These are phyloP conservation scores for Rhynchosporium secalis DNA, from an alignment of 2,329 filamentous ascomycete species.

Conservation along the genomic window DNA sequence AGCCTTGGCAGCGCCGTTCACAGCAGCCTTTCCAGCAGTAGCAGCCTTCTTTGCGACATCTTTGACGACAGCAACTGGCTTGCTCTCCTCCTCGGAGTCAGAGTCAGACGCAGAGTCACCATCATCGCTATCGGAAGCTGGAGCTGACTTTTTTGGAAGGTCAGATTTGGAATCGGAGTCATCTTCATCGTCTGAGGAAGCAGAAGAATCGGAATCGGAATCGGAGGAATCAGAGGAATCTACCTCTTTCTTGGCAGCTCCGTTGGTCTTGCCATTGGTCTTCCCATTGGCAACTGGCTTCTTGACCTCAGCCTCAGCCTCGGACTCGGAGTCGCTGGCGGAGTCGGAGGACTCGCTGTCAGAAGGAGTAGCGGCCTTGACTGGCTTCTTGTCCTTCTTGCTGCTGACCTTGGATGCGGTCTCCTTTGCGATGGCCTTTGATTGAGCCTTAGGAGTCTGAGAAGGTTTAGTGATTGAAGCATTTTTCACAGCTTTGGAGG, in stretches of 20 bases:
- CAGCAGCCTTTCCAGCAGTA: conserved; percentile 33
- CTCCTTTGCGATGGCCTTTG: conserved; percentile 65
- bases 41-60: conserved; percentile 34
- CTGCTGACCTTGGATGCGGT: conserved; percentile 41
- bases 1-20: conserved; percentile 32
- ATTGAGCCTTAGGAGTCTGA: conserved; percentile 64
- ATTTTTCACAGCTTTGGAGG: conserved; percentile 59
- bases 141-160: conserved; percentile 31
- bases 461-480: conserved; percentile 67
- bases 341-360: conserved; percentile 42
- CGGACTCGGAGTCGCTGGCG: conserved; percentile 35
- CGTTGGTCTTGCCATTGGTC: conserved; percentile 42
- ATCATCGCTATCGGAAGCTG: conserved; percentile 37
- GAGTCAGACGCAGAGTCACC: conserved; percentile 36
- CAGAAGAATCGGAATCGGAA: conserved; percentile 39
- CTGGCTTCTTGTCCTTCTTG: conserved; percentile 47
- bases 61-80: conserved; percentile 30
- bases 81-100: conserved; percentile 33
- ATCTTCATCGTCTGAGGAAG: conserved; percentile 36
- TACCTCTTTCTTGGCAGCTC: conserved; percentile 42
- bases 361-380: conserved; percentile 46
- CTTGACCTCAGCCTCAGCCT: conserved; percentile 40
- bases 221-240: conserved; percentile 41
- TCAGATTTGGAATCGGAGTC: conserved; percentile 36
- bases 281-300: conserved; percentile 40